phyloP scores from a whole-genome alignment of 192 early-diverging fungal species.

The Oehlia diaphana region DNA sequence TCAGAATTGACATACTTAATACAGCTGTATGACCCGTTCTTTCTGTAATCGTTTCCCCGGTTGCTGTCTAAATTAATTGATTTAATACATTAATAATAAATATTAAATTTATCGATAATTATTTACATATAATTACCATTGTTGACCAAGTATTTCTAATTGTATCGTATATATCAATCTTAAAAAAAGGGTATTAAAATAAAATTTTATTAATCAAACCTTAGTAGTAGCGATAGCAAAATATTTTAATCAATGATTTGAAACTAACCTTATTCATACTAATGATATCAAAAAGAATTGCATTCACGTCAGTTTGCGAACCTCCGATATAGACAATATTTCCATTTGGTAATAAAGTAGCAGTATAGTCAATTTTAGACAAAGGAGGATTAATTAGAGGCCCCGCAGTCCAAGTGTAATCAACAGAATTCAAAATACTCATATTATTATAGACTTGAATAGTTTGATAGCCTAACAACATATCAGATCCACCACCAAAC shows the following conservation, averaged over 20 bases:
- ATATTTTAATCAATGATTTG: not conserved
- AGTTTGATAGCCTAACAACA: too few relatives aligned
- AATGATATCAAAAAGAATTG: not conserved
- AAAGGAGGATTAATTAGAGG: not conserved
- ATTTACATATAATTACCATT: not conserved
- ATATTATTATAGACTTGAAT: not conserved
- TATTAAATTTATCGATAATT: not conserved
- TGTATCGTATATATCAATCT: not conserved
- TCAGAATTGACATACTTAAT: not conserved
- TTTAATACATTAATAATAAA: not conserved
- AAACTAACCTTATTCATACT: not conserved
- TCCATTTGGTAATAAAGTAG: slow-evolving; percentile 3
- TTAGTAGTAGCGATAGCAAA: too few relatives aligned
- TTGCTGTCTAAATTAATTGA: not conserved
- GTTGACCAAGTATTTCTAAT: not conserved
- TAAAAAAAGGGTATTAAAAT: not conserved
- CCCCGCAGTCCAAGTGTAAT: not conserved
- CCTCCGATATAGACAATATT: slow-evolving; percentile 6
- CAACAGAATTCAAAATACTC: not conserved
- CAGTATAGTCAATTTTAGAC: not conserved
- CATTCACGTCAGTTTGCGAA: not conserved
- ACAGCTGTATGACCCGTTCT: not conserved
- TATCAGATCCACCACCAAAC: not conserved
- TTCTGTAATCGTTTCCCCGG: not conserved
- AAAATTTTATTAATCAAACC: not conserved